A percentile compares a stretch with the other conserved stretches of the same genome.
phyloP scores from a whole-genome alignment of 371 early-diverging fungal species.

The Mycotypha africana region DNA sequence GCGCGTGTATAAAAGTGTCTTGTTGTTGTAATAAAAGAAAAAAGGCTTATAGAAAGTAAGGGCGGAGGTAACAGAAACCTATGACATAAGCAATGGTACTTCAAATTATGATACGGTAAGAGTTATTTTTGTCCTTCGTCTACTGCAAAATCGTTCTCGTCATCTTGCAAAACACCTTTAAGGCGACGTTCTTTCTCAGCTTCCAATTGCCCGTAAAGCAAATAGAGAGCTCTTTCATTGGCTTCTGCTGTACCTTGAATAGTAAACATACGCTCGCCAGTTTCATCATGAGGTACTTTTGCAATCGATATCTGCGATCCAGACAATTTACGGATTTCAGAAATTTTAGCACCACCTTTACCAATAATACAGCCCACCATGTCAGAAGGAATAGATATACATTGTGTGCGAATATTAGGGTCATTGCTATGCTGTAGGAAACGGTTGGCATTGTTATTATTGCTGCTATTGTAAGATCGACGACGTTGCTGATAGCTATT shows the following conservation, averaged over 20 bases:
- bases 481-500: conserved; percentile 3
- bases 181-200: conserved; percentile 78
- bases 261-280: conserved; percentile 31
- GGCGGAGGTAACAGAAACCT: no score
- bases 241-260: conserved; percentile 82
- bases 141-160: conserved; percentile 8
- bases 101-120: no score
- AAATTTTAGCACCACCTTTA: conserved; percentile 86
- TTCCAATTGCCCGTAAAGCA: conserved; percentile 86
- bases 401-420: conserved; percentile 56
- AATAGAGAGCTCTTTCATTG: conserved; percentile 83
- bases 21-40: no score
- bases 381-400: conserved; percentile 86
- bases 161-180: conserved; percentile 33
- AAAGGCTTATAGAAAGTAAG: no score
- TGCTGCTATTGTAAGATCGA: background rate
- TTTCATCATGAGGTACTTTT: conserved; percentile 68
- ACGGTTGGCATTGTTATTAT: background rate
- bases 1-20: no score
- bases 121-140: background rate
- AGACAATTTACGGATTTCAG: conserved; percentile 82
- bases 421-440: no score
- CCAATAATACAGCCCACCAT: conserved; percentile 96
- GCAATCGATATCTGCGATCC: conserved; percentile 89
- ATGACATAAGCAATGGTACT: conserved; percentile 3